Percentiles rank a stretch among this genome's conserved stretches.
Evolutionary conservation across 1,139 yeast species (phyloP).

Genomic region (Candida freyschussii): DNA sequence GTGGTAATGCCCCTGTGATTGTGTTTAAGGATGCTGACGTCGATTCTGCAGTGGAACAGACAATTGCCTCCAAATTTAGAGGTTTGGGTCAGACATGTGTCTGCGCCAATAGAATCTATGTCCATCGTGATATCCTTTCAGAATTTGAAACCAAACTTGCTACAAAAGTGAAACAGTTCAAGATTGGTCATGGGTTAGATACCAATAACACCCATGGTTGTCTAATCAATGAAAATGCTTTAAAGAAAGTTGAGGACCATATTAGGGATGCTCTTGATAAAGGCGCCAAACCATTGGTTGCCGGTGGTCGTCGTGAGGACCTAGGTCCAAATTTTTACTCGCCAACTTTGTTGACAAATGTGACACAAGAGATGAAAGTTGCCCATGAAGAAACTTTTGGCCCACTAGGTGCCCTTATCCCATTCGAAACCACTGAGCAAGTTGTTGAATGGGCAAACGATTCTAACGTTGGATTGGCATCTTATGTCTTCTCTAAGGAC

Average conservation of each 20-base stretch:
- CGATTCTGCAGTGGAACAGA: conserved; percentile 71
- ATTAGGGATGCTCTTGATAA: conserved; percentile 68
- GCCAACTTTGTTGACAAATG: conserved; percentile 67
- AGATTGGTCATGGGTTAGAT: conserved; percentile 72
- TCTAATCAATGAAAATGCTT: conserved; percentile 61
- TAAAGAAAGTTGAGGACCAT: conserved; percentile 65
- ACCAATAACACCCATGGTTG: conserved; percentile 75
- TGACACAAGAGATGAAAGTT: conserved; percentile 58
- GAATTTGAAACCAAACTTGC: conserved; percentile 50
- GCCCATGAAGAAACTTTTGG: conserved; percentile 83
- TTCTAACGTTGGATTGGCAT: conserved; percentile 68
- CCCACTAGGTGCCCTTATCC: conserved; percentile 76
- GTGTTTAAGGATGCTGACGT: conserved; percentile 81
- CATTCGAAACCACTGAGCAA: conserved; percentile 61
- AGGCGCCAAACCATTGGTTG: conserved; percentile 62
- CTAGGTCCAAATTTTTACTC: conserved; percentile 73
- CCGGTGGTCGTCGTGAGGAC: conserved; percentile 64
- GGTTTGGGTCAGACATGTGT: conserved; percentile 82
- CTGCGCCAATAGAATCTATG: conserved; percentile 71
- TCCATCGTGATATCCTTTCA: conserved; percentile 59
- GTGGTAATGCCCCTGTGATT: conserved; percentile 92
- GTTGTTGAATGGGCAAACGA: conserved; percentile 67
- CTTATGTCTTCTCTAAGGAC: conserved; percentile 71
- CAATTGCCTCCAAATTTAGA: conserved; percentile 64
- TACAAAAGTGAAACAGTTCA: conserved; percentile 47